A percentile compares a stretch with the other conserved stretches of the same genome.
Conservation (phyloP, 495 filamentous ascomycete genomes). For the Bombardia bombarda region DNA sequence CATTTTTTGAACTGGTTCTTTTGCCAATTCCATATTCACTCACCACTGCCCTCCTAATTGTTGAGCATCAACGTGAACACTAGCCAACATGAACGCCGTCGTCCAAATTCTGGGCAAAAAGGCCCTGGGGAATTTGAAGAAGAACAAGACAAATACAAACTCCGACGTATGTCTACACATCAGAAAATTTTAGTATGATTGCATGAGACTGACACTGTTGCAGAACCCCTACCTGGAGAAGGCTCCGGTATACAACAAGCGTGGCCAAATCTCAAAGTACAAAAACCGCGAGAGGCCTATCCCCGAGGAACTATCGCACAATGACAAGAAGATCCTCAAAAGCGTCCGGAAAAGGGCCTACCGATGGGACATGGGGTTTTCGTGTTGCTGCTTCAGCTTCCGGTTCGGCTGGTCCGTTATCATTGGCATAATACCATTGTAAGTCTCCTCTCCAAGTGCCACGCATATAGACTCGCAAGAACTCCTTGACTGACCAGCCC, state of each 20-base stretch:
- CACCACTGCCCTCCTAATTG: not conserved
- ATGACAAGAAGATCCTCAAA: conserved; percentile 73
- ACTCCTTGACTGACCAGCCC: conserved; percentile 1
- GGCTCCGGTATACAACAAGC: conserved; percentile 59
- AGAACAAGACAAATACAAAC: conserved; percentile 66
- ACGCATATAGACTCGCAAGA: too few species aligned
- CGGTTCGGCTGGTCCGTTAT: conserved; percentile 77
- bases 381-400: conserved; percentile 68
- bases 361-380: conserved; percentile 60
- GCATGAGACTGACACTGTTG: not conserved
- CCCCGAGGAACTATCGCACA: conserved; percentile 62
- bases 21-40: not conserved
- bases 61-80: not conserved
- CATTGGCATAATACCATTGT: conserved; percentile 74
- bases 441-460: conserved; percentile 35
- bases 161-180: conserved; percentile 43
- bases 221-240: conserved; percentile 69
- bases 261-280: conserved; percentile 46
- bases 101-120: conserved; percentile 53
- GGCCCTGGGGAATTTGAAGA: conserved; percentile 55
- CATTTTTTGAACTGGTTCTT: not conserved
- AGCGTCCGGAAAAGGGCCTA: conserved; percentile 76
- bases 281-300: conserved; percentile 62
- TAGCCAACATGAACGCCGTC: conserved; percentile 13
- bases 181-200: not conserved